A percentile compares a stretch with the other conserved stretches of the same genome.
Evolutionary conservation across 2,329 filamentous ascomycete species (phyloP).

Genomic region (Nothophaeocryptopus gaeumannii): DNA sequence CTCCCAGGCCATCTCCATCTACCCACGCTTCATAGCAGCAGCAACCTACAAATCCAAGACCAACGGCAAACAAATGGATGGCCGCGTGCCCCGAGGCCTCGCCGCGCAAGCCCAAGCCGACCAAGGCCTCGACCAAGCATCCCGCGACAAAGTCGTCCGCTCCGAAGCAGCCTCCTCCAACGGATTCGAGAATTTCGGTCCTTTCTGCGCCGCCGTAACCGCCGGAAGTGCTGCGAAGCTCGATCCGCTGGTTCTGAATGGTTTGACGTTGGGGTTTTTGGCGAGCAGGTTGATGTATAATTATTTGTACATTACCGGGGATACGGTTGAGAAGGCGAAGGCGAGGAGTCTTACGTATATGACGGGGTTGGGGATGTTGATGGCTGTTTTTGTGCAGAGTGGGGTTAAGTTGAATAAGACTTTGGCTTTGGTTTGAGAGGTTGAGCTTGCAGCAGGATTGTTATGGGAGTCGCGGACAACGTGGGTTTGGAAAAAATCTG

Average conservation of each 20-base stretch:
- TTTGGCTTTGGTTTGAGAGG: background rate
- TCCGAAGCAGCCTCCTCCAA: constrained; percentile 40
- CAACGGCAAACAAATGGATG: constrained; percentile 25
- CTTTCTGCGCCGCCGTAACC: constrained; percentile 40
- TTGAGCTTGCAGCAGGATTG: no score
- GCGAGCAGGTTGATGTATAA: constrained; percentile 31
- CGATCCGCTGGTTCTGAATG: constrained; percentile 28
- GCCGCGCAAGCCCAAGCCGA: constrained; percentile 26
- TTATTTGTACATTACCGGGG: constrained; percentile 29
- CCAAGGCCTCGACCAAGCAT: constrained; percentile 33
- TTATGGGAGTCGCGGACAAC: background rate
- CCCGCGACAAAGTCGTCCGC: constrained; percentile 35
- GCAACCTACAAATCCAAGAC: constrained; percentile 17
- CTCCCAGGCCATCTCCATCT: constrained; percentile 28
- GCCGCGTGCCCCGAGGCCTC: constrained; percentile 32
- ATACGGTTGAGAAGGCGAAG: constrained; percentile 19
- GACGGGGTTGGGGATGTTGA: constrained; percentile 23
- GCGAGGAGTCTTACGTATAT: constrained; percentile 25
- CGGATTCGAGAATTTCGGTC: constrained; percentile 40
- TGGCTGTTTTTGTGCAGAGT: constrained; percentile 29
- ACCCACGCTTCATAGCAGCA: constrained; percentile 36
- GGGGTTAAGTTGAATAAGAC: constrained; percentile 24
- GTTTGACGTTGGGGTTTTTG: constrained; percentile 29
- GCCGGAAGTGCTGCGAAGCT: constrained; percentile 39
- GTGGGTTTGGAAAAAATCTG: no score